Evolutionary conservation across 1,284 basidiomycete genomes (phyloP).

Genomic region (Prillingera fragicola): DNA sequence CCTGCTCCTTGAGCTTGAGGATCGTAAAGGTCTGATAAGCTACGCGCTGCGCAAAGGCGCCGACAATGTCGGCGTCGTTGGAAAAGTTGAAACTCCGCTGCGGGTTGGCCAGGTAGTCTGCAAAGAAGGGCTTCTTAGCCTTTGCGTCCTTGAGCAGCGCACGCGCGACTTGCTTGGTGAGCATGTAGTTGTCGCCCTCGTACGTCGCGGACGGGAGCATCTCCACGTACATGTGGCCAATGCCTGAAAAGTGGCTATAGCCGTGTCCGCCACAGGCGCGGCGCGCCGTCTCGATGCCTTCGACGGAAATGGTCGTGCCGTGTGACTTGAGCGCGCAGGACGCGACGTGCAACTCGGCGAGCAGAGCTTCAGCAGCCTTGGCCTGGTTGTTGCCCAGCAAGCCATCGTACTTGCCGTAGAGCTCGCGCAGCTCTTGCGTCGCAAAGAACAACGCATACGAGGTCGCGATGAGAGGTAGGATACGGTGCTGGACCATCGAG

Average conservation of each 20-base stretch:
- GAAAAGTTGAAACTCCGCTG: slow-evolving; percentile 53
- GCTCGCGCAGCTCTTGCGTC: slow-evolving; percentile 46
- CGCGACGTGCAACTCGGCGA: slow-evolving; percentile 11
- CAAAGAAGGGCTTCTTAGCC: slow-evolving; percentile 35
- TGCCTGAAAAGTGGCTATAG: slow-evolving; percentile 54
- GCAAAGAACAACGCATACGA: slow-evolving; percentile 56
- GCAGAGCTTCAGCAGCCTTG: slow-evolving; percentile 7
- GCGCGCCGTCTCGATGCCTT: slow-evolving; percentile 52
- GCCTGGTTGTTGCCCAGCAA: slow-evolving; percentile 2
- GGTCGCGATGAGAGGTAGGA: slow-evolving; percentile 55
- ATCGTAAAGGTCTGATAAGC: slow-evolving; percentile 38
- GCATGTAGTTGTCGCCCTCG: slow-evolving; percentile 56
- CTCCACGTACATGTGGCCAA: slow-evolving; percentile 54
- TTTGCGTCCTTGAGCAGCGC: slow-evolving; percentile 52
- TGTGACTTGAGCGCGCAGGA: slow-evolving; percentile 12
- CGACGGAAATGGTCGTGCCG: slow-evolving; percentile 51
- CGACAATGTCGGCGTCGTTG: slow-evolving; percentile 53
- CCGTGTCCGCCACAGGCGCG: slow-evolving; percentile 56
- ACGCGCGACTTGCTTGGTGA: slow-evolving; percentile 53
- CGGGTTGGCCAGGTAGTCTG: slow-evolving; percentile 24
- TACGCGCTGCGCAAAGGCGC: slow-evolving; percentile 49
- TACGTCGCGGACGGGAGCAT: slow-evolving; percentile 53
- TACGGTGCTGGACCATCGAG: slow-evolving; percentile 55
- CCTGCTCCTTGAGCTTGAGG: slow-evolving; percentile 40
- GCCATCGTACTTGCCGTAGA: slow-evolving; percentile 35